Conservation (phyloP, 2,329 filamentous ascomycete genomes). For the Teratosphaeria pseudoeucalypti region DNA sequence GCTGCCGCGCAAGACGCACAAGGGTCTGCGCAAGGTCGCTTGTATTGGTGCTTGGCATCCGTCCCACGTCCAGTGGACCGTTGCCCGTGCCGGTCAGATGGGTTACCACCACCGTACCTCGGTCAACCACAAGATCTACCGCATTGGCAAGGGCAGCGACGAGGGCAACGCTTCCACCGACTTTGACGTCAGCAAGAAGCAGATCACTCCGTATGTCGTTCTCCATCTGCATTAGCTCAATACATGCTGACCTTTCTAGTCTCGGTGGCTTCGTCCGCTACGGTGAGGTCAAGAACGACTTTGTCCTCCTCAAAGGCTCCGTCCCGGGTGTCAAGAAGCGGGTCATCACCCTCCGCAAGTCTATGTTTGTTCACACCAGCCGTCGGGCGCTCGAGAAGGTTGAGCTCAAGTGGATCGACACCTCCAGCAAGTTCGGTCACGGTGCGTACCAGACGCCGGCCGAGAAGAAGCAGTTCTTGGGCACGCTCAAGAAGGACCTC, state of each 20-base stretch:
- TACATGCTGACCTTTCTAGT: slow-evolving; percentile 43
- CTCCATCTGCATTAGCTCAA: neutral
- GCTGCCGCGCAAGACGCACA: slow-evolving; percentile 99
- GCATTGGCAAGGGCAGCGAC: slow-evolving; percentile 84
- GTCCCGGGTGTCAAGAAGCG: slow-evolving; percentile 99
- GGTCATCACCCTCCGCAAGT: slow-evolving; percentile 97
- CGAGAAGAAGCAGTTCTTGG: slow-evolving; percentile 96
- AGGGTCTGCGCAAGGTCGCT: slow-evolving; percentile 99
- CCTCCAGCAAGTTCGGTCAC: slow-evolving; percentile 99
- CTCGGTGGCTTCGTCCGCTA: slow-evolving; percentile 99
- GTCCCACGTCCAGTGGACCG: slow-evolving; percentile 99
- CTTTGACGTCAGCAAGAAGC: slow-evolving; percentile 97
- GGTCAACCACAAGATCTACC: slow-evolving; percentile 99
- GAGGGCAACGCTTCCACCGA: slow-evolving; percentile 91
- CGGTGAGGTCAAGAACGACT: slow-evolving; percentile 99
- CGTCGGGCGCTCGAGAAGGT: slow-evolving; percentile 97
- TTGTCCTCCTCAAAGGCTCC: slow-evolving; percentile 93
- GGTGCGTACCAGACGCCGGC: slow-evolving; percentile 97
- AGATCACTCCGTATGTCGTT: slow-evolving; percentile 88
- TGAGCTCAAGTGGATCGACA: slow-evolving; percentile 99
- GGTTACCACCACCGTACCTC: slow-evolving; percentile 99
- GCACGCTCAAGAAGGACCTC: slow-evolving; percentile 99
- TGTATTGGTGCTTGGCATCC: slow-evolving; percentile 99
- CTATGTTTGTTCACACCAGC: slow-evolving; percentile 94
- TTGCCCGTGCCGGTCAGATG: slow-evolving; percentile 98